phyloP scores from a whole-genome alignment of 2,329 filamentous ascomycete genomes.

The Epichloe aotearoae region DNA sequence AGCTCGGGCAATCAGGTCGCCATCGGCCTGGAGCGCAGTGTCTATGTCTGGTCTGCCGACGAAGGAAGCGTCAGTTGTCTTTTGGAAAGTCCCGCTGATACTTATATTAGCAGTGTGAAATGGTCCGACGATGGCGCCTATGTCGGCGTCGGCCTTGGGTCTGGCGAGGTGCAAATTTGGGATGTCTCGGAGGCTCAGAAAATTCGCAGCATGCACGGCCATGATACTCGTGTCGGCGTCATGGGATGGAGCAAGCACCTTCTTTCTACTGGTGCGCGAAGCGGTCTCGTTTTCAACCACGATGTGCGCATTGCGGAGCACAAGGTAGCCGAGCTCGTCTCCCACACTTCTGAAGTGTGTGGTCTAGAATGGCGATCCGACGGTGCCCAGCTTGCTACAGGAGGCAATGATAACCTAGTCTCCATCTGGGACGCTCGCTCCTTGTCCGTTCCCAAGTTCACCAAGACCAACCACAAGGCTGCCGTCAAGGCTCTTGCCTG shows the following conservation, averaged over 20 bases:
- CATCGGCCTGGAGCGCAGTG: constrained; percentile 89
- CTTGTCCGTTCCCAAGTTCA: constrained; percentile 89
- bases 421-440: constrained; percentile 98
- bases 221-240: constrained; percentile 90
- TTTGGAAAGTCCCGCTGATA: constrained; percentile 76
- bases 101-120: constrained; percentile 95
- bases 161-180: constrained; percentile 98
- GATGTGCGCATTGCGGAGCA: constrained; percentile 95
- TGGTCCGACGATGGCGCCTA: constrained; percentile 97
- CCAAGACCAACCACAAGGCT: constrained; percentile 98
- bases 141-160: constrained; percentile 85
- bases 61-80: constrained; percentile 80
- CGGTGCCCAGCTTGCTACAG: constrained; percentile 90
- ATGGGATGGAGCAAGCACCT: constrained; percentile 99
- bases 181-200: constrained; percentile 90
- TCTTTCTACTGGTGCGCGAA: constrained; percentile 86
- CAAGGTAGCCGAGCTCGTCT: constrained; percentile 94
- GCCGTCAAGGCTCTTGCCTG: constrained; percentile 96
- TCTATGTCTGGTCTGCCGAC: constrained; percentile 98
- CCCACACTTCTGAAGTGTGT: constrained; percentile 95
- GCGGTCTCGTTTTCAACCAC: constrained; percentile 94
- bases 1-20: constrained; percentile 95
- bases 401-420: constrained; percentile 97
- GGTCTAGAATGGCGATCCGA: constrained; percentile 96
- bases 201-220: constrained; percentile 96